phyloP scores from a whole-genome alignment of 108 stramenopile species.

The Schizochytrium sp. region DNA sequence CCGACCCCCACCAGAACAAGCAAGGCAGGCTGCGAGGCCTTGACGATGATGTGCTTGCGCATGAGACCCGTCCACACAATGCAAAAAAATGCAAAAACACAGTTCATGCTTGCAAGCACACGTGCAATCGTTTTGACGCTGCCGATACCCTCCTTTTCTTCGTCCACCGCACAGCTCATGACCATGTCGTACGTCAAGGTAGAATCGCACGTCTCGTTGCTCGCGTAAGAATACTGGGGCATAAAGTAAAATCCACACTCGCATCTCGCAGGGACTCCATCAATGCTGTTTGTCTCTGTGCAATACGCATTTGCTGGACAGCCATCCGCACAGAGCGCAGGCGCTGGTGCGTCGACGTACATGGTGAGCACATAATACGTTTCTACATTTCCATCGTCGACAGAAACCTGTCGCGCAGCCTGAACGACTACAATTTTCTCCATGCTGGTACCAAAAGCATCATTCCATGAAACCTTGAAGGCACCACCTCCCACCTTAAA shows the following conservation, averaged over 20 bases:
- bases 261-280: neutral
- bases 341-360: neutral
- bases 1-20: conserved; percentile 23
- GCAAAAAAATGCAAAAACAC: conserved; percentile 18
- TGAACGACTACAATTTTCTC: neutral
- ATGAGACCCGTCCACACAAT: conserved; percentile 12
- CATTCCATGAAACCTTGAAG: neutral
- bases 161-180: neutral
- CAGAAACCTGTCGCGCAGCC: neutral
- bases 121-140: neutral
- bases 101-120: neutral
- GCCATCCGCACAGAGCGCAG: neutral
- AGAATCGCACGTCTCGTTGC: neutral
- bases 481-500: neutral
- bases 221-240: neutral
- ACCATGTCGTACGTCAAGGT: neutral
- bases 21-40: conserved; percentile 33
- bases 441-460: neutral
- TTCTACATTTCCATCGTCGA: neutral
- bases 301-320: neutral
- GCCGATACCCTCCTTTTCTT: neutral
- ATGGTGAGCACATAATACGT: neutral
- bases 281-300: neutral
- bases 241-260: neutral
- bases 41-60: conserved; percentile 16